A percentile compares a stretch with the other conserved stretches of the same genome.
Conservation (phyloP, 2,329 filamentous ascomycete species). For the Alternaria viburni region DNA sequence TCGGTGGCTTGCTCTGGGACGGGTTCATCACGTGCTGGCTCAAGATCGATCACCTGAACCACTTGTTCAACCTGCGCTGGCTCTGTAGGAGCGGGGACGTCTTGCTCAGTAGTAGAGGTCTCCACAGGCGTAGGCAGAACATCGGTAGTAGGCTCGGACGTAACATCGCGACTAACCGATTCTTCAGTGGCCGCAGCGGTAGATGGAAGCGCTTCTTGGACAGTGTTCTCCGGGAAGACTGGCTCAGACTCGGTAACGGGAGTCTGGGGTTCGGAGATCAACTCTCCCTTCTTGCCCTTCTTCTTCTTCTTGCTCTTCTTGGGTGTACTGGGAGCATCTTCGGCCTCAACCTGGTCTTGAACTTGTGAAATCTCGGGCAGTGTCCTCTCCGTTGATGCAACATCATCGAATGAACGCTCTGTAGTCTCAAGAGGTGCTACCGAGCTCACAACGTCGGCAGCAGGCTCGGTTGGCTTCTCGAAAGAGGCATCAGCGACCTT, state of each 20-base stretch:
- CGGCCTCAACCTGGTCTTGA: not conserved
- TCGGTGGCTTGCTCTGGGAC: not conserved
- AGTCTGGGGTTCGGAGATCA: constrained; percentile 25
- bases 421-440: not conserved
- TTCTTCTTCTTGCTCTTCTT: constrained; percentile 42
- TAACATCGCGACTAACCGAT: not conserved
- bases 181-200: not conserved
- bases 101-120: not conserved
- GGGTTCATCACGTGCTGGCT: not conserved
- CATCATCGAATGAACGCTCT: not conserved
- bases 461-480: not conserved
- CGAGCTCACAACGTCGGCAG: not conserved
- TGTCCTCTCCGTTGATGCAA: not conserved
- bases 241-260: constrained; percentile 14
- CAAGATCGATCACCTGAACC: not conserved
- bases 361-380: constrained; percentile 2
- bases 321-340: constrained; percentile 6
- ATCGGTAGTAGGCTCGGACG: not conserved
- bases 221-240: constrained; percentile 1
- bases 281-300: constrained; percentile 34
- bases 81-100: not conserved
- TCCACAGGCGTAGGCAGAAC: not conserved
- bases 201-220: not conserved
- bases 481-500: not conserved
- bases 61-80: not conserved